Percentiles rank a stretch among this genome's conserved stretches.
Conservation (phyloP, 116 monocot species). For the Phalaenopsis hybrid region DNA sequence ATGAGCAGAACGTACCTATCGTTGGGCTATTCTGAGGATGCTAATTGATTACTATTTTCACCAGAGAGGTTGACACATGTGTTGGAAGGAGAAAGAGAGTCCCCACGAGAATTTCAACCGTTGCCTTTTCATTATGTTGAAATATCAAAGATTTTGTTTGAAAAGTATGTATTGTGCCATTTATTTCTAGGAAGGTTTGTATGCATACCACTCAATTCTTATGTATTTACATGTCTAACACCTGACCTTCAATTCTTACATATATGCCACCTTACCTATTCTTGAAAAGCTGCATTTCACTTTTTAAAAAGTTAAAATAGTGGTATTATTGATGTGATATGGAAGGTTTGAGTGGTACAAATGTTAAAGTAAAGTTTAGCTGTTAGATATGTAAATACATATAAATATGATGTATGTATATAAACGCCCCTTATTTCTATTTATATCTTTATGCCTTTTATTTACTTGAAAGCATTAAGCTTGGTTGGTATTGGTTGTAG, state of each 20-base stretch:
- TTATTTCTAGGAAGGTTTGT: not conserved
- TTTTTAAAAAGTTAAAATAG: no score
- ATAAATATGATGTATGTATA: no score
- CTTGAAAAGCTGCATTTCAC: no score
- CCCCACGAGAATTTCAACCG: conserved; percentile 92
- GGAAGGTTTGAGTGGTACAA: no score
- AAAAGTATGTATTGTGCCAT: conserved; percentile 49
- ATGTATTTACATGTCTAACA: no score
- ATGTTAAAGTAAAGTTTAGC: no score
- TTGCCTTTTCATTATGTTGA: conserved; percentile 97
- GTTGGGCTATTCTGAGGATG: not conserved
- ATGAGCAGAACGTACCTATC: not conserved
- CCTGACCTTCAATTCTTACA: no score
- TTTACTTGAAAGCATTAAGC: conserved; percentile 4
- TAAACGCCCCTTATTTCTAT: not conserved
- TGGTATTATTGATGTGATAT: no score
- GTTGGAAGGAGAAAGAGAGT: conserved; percentile 87
- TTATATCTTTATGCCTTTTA: not conserved
- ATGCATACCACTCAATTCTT: no score
- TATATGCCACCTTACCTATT: no score
- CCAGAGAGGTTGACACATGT: conserved; percentile 79
- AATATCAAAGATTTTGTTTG: conserved; percentile 84
- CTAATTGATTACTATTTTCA: conserved; percentile 9
- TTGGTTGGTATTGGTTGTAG: conserved; percentile 34
- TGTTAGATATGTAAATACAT: no score